Base-by-base conservation (phyloP, 805 yeast genomes). In the Lipomyces yamadae region DNA sequence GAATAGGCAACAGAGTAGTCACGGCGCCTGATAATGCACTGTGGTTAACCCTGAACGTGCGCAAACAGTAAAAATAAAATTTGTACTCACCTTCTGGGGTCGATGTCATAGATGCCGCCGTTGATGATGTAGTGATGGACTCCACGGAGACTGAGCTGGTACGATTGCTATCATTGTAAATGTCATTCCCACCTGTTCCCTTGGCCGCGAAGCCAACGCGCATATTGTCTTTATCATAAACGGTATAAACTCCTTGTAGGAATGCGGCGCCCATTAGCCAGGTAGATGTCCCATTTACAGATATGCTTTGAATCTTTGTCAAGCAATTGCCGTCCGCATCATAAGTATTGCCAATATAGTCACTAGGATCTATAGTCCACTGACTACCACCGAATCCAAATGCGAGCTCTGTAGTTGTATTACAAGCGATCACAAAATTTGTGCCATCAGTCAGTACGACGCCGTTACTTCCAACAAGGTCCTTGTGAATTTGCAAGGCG, bases 251-350 rank as follows among this genome's bases (percentile, higher is more conserved):
- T 39, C 80, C 79, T 65, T 82, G 82, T 70, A 88, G 75, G 72
- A 88, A 87, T 2, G 85, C 80, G n/a, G 85, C 87, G 4, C 92
- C 92, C 52, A 88, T 76, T 62, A 88, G 82, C 91, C 91, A 88
- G 0, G 81, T 74, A 18, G 78, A 78, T 61, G 79, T 76, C 15
- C 75, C 72, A 42, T 75, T 74, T 13, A 78, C 72, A 34, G 78
- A 77, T n/a, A 83, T 73, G 8, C 90, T 91, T 76, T 86, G 90
- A 65, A 87, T 81, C 72, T 86, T 87, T 5, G 89, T 84, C 11
- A 87, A 86, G 78, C 92, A 88, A 73, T 83, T 81, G 0, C 88
- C 87, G 0, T 81, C 76, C 3, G 72, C 64, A 1, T 81, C 60
- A 73, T 86, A 85, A 24, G 78, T 80, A 11, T 78, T 75, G 4